Percentiles rank a stretch among this genome's conserved stretches.
These are phyloP conservation scores for Hypoxylon lienhwacheense DNA, from an alignment of 495 filamentous ascomycete genomes.

Conservation along the genomic window DNA sequence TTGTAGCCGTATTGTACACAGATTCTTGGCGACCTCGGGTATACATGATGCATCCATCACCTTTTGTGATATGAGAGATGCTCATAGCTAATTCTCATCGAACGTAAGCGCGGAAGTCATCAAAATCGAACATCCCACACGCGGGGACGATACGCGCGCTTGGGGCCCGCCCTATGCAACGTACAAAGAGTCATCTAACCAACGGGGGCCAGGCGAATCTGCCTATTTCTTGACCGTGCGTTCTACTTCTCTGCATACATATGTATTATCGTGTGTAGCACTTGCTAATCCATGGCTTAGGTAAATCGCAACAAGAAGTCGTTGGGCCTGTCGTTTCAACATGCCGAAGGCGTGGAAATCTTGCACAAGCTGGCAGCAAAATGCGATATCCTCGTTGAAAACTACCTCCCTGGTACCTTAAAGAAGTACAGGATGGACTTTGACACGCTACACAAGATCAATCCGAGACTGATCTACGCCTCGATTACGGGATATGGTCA, in stretches of 20 bases:
- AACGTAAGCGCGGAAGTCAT: slow-evolving; percentile 83
- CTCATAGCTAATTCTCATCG: slow-evolving; percentile 31
- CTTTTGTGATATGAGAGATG: slow-evolving; percentile 27
- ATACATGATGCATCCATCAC: slow-evolving; percentile 36
- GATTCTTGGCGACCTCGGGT: slow-evolving; percentile 96
- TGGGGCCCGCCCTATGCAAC: slow-evolving; percentile 96
- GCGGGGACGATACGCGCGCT: slow-evolving; percentile 91
- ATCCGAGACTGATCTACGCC: slow-evolving; percentile 72
- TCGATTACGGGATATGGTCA: slow-evolving; percentile 76
- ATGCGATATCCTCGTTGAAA: slow-evolving; percentile 94
- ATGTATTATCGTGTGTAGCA: neutral
- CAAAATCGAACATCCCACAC: slow-evolving; percentile 90
- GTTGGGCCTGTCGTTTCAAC: slow-evolving; percentile 84
- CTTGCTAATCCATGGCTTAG: slow-evolving; percentile 45
- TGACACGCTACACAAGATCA: slow-evolving; percentile 72
- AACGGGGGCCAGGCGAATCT: slow-evolving; percentile 81
- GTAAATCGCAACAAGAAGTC: slow-evolving; percentile 98
- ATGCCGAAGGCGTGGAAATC: slow-evolving; percentile 78
- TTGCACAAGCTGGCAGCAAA: slow-evolving; percentile 80
- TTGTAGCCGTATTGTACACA: slow-evolving; percentile 93
- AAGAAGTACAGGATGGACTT: slow-evolving; percentile 92
- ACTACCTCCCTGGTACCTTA: slow-evolving; percentile 90
- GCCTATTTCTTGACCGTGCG: slow-evolving; percentile 90
- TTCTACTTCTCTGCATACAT: slow-evolving; percentile 18
- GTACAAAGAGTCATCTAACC: slow-evolving; percentile 60